Base-by-base conservation (phyloP, 1,284 basidiomycete genomes). In the Fomitopsis palustris region DNA sequence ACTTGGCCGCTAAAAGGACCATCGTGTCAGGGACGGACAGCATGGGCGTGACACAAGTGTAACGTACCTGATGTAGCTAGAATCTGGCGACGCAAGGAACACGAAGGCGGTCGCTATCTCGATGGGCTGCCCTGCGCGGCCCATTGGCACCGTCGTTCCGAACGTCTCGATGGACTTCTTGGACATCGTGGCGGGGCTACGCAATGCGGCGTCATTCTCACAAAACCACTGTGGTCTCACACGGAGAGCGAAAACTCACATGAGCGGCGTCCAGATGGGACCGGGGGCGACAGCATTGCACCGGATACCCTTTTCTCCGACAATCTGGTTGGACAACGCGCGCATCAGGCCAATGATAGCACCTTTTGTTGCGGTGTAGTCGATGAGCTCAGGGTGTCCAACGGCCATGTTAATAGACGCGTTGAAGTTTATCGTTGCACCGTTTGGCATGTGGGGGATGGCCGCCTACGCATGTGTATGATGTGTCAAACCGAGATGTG, bases 311-410 rank as follows among this genome's bases (percentile, higher is more conserved):
- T 76, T 78, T 56, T 80, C 77, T 57, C 78, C 78, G 33, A 83
- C 77, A 51, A 84, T 75, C 67, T 85, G 81, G 66, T 83, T 84
- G 58, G 75, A 78, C 49, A 84, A 69, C 0, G 77, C 80, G 19
- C 72, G 69, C 65, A 70, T 74, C 60, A 83, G 81, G 5, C 68
- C 78, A 47, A 82, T 72, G 49, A 81, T 81, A 7, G 81, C 79
- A n/a, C 82, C 82, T 67, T 83, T 84, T 19, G 82, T 83, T 1
- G 80, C 70, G 17, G 81, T 81, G 67, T 83, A 85, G 68, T 85
- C 83, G 45, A 84, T 67, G 27, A 84, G 73, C 64, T 81, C 73
- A 1, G 81, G 81, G 64, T 83, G 79, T 0, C 83, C 83, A 33
- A 81, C 72, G 59, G 78, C 80, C 19, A 77, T 71, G 67, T 81